Conservation (phyloP, 108 stramenopile genomes). For the Skeletonema potamos region DNA sequence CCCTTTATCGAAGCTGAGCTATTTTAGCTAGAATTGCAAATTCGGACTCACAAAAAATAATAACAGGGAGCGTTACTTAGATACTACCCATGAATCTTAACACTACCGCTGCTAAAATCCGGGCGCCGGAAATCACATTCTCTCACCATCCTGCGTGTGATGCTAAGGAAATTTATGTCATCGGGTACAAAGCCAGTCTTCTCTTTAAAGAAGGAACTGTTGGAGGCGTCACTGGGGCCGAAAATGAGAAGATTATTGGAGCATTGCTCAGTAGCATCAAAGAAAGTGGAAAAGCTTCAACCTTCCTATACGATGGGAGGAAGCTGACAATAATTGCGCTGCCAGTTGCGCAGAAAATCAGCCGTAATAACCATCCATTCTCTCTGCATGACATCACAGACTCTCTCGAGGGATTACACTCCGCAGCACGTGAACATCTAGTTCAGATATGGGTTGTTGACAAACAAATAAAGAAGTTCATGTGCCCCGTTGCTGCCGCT, state of each 20-base stretch:
- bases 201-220: background rate
- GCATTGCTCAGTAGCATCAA: conserved; percentile 2
- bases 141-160: background rate
- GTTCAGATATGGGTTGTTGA: conserved; percentile 3
- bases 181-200: background rate
- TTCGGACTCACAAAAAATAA: too few relatives aligned
- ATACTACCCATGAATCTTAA: conserved; percentile 15
- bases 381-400: conserved; percentile 51
- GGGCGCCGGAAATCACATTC: background rate
- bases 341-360: conserved; percentile 14
- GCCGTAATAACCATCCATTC: conserved; percentile 55
- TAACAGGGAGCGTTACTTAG: too few relatives aligned
- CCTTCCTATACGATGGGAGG: conserved; percentile 4
- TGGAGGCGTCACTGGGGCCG: background rate
- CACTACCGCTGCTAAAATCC: conserved; percentile 3
- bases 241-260: background rate
- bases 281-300: conserved; percentile 5
- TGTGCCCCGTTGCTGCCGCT: conserved; percentile 15
- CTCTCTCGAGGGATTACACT: conserved; percentile 10
- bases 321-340: conserved; percentile 7
- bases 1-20: too few relatives aligned
- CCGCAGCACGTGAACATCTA: background rate
- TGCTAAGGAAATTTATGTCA: background rate
- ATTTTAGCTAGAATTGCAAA: too few relatives aligned
- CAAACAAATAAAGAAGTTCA: background rate